Evolutionary conservation across 495 filamentous ascomycete species (phyloP), one percentile per base, ranked within the genome.

Genomic region (Hypoxylon fragiforme): DNA sequence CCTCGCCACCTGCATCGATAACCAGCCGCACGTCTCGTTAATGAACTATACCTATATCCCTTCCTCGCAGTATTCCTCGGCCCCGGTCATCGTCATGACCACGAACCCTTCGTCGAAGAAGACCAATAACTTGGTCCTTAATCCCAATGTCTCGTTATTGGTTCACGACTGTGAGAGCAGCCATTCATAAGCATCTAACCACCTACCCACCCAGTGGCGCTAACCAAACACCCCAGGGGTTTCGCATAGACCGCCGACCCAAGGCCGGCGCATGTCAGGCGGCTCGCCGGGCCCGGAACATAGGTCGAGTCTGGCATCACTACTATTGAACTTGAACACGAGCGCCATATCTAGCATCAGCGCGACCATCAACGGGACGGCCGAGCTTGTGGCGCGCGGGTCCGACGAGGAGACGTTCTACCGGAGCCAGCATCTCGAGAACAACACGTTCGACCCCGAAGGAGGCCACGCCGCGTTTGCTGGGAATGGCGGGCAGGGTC

Each of bases 31-130:
- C 73, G 88, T 97, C 67, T 92, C 90, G 19, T 84, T 98, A 58
- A 98, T 98, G 94, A 96, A 95, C 74, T 98, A 97, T 77, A 97
- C 94, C 64, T 98, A 96, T 75, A 88, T 98, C 44, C 87, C 92
- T 13, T 83, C 81, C 0, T 89, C 89, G 4, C 89, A 91, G 13
- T 92, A 84, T 73, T 80, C 83, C 26, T 63, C 80, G 24, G 74
- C 79, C 45, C 90, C 89, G 15, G 84, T 84, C 46, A 92, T 96
- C 58, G 85, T 96, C 71, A 95, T 96, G 91, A 96, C 91, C 38
- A 92, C 89, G 50, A 92, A 95, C 68, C 85, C 89, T 3, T 81
- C 87, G 32, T 92, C 89, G 43, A 89, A 88, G 58, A 97, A 97
- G 73, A 95, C 88, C 46, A 81, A 83, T 68, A 95, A 96, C 66